A percentile compares a stretch with the other conserved stretches of the same genome.
Evolutionary conservation across 2,329 filamentous ascomycete species (phyloP).

Genomic region (Exophiala aquamarina): DNA sequence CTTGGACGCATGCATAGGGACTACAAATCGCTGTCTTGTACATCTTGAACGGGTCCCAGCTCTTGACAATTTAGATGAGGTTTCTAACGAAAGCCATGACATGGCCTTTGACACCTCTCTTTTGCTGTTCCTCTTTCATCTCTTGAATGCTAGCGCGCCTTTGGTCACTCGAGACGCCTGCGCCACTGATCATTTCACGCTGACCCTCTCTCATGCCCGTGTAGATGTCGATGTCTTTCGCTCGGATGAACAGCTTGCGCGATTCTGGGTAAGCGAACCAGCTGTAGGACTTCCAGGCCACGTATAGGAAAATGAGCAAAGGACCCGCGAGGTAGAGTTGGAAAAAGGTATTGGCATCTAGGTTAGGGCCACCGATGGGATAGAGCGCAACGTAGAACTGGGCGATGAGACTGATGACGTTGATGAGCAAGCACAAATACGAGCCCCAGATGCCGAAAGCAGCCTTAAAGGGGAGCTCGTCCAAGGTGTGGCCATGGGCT

Average conservation of each 20-base stretch:
- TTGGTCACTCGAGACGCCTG: slow-evolving; percentile 29
- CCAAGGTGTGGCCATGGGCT: slow-evolving; percentile 64
- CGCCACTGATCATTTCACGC: slow-evolving; percentile 28
- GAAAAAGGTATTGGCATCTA: slow-evolving; percentile 27
- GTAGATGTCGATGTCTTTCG: slow-evolving; percentile 38
- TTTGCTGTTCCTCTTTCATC: slow-evolving; percentile 32
- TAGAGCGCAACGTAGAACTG: slow-evolving; percentile 89
- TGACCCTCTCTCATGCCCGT: slow-evolving; percentile 35
- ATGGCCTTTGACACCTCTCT: slow-evolving; percentile 26
- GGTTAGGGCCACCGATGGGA: slow-evolving; percentile 56
- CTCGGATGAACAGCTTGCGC: slow-evolving; percentile 32
- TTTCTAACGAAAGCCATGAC: slow-evolving; percentile 17
- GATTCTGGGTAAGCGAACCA: slow-evolving; percentile 30
- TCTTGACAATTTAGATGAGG: slow-evolving; percentile 22
- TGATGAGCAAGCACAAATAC: slow-evolving; percentile 75
- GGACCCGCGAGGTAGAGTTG: slow-evolving; percentile 28
- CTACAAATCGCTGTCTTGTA: too few species aligned
- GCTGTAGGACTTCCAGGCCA: slow-evolving; percentile 25
- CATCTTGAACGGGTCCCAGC: too few species aligned
- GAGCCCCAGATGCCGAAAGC: slow-evolving; percentile 79
- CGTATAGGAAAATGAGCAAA: slow-evolving; percentile 25
- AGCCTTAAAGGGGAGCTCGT: slow-evolving; percentile 77
- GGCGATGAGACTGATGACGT: slow-evolving; percentile 71
- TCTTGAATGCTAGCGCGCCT: slow-evolving; percentile 34
- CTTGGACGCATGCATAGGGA: too few species aligned